A percentile compares a stretch with the other conserved stretches of the same genome.
Evolutionary conservation across 1,139 yeast genomes (phyloP).

Genomic region (Kurtzmaniella quercitrusa): DNA sequence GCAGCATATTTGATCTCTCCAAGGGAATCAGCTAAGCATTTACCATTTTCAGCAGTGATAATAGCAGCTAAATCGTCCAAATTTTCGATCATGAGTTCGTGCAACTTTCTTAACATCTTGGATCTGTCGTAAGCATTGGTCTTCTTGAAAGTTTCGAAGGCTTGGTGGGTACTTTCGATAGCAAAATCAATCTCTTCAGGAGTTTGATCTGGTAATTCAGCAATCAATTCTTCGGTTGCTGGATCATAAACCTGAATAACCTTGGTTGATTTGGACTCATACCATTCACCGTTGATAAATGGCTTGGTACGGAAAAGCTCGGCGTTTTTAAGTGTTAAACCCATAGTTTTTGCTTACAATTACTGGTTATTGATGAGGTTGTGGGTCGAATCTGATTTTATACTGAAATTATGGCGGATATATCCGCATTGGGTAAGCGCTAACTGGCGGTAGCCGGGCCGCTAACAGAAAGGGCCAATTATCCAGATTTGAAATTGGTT

Average conservation of each 20-base stretch:
- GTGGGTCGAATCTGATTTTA: background rate
- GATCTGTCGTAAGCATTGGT: conserved; percentile 67
- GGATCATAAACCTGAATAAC: conserved; percentile 73
- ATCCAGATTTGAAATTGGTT: too few relatives aligned
- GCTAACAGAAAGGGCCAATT: too few relatives aligned
- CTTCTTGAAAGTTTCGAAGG: conserved; percentile 56
- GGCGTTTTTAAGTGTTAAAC: conserved; percentile 43
- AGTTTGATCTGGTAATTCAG: conserved; percentile 54
- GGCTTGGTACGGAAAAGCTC: conserved; percentile 56
- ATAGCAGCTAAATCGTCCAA: conserved; percentile 39
- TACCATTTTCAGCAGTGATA: conserved; percentile 43
- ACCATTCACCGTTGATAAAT: conserved; percentile 72
- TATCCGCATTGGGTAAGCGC: background rate
- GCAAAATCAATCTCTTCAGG: conserved; percentile 55
- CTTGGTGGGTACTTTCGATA: conserved; percentile 54
- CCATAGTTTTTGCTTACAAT: conserved; percentile 12
- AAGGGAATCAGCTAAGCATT: conserved; percentile 34
- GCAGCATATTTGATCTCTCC: conserved; percentile 44
- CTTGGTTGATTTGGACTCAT: conserved; percentile 42
- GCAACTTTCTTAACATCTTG: conserved; percentile 56
- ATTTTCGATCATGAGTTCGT: conserved; percentile 37
- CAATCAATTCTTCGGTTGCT: conserved; percentile 58
- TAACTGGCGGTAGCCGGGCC: background rate
- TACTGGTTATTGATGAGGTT: background rate
- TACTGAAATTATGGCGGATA: background rate